Evolutionary conservation across 2,329 filamentous ascomycete genomes (phyloP), one percentile per base, ranked within the genome.

Genomic region (Penicillium decumbens): DNA sequence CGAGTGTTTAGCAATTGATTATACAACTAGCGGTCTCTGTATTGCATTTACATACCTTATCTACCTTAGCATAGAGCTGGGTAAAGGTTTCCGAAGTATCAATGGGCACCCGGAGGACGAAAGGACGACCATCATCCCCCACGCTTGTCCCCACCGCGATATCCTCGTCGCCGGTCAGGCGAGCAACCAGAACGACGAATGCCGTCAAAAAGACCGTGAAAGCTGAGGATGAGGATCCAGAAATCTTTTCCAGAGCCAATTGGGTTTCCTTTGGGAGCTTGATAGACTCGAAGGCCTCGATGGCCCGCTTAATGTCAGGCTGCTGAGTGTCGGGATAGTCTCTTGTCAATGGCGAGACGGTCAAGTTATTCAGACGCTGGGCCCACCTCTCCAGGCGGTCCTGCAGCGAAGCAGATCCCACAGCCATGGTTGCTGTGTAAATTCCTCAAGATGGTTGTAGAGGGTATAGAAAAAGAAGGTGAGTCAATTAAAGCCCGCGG

Each of bases 151-250:
- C 74, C 47, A 77, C 63, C 29, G 72, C 71, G 51, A 77, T 75
- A 56, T 77, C 74, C 54, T 77, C 75, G 51, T 77, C 74, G 15
- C 74, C 75, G 12, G 74, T 76, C 55, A 77, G 61, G 51, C 74
- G 70, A 51, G 69, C 69, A 20, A 74, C 72, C 39, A 77, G 62
- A 43, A 74, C 64, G 2, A 74, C 64, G 41, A 74, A 72, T 18
- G 73, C 72, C 20, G 73, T 68, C 50, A 76, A 57, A 41, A 77
- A 64, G 35, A 74, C 63, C 3, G 67, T 70, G 45, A 75, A 74
- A 0, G 62, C 54, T 3, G 71, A 68, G 15, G 63, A 57, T 27
- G 68, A 52, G 41, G 64, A 56, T 45, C 63, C 52, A 32, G 67
- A 61, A 51, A 75, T 54, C 50, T 70, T 72, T 50, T 72, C 58